Conservation (phyloP, 2,329 filamentous ascomycete genomes). For the Stachybotrys chartarum region DNA sequence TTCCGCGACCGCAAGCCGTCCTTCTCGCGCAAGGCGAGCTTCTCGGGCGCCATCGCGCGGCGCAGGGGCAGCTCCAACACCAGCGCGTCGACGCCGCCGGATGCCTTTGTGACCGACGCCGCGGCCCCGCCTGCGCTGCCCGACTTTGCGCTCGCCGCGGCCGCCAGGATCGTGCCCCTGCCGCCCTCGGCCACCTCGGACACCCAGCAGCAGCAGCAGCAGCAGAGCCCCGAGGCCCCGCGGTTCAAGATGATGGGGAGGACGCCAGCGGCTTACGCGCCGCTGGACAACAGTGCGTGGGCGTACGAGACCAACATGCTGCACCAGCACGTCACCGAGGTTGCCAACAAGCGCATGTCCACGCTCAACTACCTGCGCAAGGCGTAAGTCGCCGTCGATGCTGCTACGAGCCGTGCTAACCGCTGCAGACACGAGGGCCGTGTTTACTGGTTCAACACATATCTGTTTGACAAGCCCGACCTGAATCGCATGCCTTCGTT, state of each 20-base stretch:
- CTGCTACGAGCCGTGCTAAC: neutral
- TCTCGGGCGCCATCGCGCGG: conserved; percentile 38
- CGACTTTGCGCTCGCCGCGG: conserved; percentile 43
- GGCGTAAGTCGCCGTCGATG: conserved; percentile 51
- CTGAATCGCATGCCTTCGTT: conserved; percentile 79
- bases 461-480: conserved; percentile 81
- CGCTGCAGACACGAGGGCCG: conserved; percentile 76
- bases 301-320: conserved; percentile 24
- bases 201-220: conserved; percentile 11
- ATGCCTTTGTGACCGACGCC: conserved; percentile 35
- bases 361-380: conserved; percentile 90
- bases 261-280: conserved; percentile 23
- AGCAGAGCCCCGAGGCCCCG: conserved; percentile 20
- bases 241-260: conserved; percentile 38
- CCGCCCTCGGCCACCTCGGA: conserved; percentile 15
- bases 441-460: conserved; percentile 97
- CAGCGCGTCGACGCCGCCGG: conserved; percentile 23
- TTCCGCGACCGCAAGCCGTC: conserved; percentile 44
- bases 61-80: conserved; percentile 26
- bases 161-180: conserved; percentile 32
- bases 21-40: conserved; percentile 46
- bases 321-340: conserved; percentile 68
- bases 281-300: conserved; percentile 1
- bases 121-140: conserved; percentile 45
- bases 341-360: conserved; percentile 85